These are phyloP conservation scores for Cynara cardunculus DNA, from an alignment of 129 eudicot genomes.

Conservation along the genomic window DNA sequence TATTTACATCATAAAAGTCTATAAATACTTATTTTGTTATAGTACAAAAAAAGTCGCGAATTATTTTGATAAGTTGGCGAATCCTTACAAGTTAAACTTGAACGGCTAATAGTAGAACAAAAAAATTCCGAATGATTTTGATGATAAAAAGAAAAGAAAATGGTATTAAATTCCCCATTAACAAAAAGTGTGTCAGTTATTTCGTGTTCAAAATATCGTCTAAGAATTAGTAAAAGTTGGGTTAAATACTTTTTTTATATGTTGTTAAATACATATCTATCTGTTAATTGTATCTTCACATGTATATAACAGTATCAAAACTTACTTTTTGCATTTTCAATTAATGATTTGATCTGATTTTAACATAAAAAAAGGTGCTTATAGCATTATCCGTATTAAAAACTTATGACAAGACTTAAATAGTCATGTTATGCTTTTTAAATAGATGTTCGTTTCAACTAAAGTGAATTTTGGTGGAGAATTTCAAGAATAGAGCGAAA, in stretches of 20 bases:
- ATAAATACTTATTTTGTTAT: too few species aligned
- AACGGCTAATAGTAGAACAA: not conserved
- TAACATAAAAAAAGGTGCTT: too few species aligned
- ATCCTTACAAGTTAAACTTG: not conserved
- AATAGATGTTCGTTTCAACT: not conserved
- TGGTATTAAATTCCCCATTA: not conserved
- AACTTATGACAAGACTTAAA: not conserved
- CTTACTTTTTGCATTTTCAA: too few species aligned
- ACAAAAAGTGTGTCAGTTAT: not conserved
- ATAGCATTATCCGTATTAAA: too few species aligned
- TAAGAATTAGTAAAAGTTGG: not conserved
- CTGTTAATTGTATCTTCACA: too few species aligned
- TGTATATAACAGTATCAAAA: too few species aligned
- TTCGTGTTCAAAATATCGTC: not conserved
- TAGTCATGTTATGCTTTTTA: not conserved
- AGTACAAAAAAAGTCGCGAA: not conserved
- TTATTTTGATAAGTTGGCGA: not conserved
- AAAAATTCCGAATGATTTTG: not conserved
- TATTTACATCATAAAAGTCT: too few species aligned
- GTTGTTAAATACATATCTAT: too few species aligned
- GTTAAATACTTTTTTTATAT: too few species aligned
- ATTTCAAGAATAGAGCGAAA: not conserved
- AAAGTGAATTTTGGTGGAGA: too few species aligned
- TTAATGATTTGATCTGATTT: too few species aligned
- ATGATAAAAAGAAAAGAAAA: not conserved